Conservation (phyloP, 306 rosid genomes). For the Lathyrus aphaca region DNA sequence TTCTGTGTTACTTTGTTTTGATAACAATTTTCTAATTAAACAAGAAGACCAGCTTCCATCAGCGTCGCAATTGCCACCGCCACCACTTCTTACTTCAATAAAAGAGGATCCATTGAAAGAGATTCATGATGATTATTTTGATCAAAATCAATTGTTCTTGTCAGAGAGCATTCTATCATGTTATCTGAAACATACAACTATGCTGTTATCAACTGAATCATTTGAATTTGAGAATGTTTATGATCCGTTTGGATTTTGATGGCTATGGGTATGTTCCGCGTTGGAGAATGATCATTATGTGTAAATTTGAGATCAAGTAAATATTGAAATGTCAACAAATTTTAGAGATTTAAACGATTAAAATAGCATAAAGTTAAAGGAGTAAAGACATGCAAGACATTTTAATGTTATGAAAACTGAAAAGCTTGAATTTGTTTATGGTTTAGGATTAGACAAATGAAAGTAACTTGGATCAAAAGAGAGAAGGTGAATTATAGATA, state of each 20-base stretch:
- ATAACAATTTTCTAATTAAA: neutral
- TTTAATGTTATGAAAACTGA: too few relatives aligned
- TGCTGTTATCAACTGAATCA: neutral
- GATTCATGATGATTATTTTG: neutral
- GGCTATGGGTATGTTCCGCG: neutral
- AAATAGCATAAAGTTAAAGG: too few relatives aligned
- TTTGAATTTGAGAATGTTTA: constrained; percentile 10
- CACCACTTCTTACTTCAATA: neutral
- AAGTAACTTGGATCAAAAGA: too few relatives aligned
- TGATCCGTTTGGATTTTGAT: neutral
- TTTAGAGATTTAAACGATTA: too few relatives aligned
- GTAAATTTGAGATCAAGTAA: too few relatives aligned
- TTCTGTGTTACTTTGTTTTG: constrained; percentile 31
- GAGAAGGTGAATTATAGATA: too few relatives aligned
- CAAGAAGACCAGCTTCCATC: neutral
- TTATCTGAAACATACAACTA: neutral
- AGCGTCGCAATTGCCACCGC: neutral
- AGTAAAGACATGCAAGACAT: too few relatives aligned
- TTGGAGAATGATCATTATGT: neutral
- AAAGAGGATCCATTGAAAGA: neutral
- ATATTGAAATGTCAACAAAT: too few relatives aligned
- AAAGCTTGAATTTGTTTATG: too few relatives aligned
- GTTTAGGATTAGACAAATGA: too few relatives aligned
- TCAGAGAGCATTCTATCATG: neutral
- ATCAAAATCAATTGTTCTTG: neutral